Percentiles rank a stretch among this genome's conserved stretches.
Evolutionary conservation across 768 basidiomycete genomes (phyloP).

Genomic region (Suillus bovinus): DNA sequence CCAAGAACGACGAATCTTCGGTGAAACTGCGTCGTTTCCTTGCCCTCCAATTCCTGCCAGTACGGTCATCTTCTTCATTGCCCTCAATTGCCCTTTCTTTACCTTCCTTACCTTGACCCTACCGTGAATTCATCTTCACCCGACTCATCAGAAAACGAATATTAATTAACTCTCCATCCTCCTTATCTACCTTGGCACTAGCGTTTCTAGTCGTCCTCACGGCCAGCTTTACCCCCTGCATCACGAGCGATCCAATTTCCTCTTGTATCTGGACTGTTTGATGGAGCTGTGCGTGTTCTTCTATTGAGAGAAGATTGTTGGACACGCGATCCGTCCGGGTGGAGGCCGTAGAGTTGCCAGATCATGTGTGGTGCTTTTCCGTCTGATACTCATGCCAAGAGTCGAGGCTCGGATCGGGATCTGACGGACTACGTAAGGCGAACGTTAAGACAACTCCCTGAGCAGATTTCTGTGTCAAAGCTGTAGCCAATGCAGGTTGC

Average conservation of each 20-base stretch:
- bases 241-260: constrained; percentile 70
- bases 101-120: constrained; percentile 21
- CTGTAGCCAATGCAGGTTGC: background rate
- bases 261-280: constrained; percentile 43
- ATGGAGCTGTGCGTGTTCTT: constrained; percentile 34
- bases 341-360: constrained; percentile 64
- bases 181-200: constrained; percentile 21
- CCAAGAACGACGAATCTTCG: constrained; percentile 56
- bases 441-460: background rate
- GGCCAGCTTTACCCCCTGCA: constrained; percentile 52
- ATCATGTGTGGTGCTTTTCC: constrained; percentile 61
- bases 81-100: constrained; percentile 25
- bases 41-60: constrained; percentile 25
- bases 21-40: constrained; percentile 47
- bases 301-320: constrained; percentile 41
- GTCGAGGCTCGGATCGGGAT: constrained; percentile 1
- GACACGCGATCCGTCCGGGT: constrained; percentile 64
- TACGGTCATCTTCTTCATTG: constrained; percentile 16
- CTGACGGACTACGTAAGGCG: constrained; percentile 3
- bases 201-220: constrained; percentile 39
- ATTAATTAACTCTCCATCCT: constrained; percentile 25
- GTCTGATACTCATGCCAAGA: constrained; percentile 34
- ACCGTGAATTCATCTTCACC: constrained; percentile 16
- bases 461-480: background rate
- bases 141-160: constrained; percentile 19